A percentile compares a stretch with the other conserved stretches of the same genome.
Conservation (phyloP, 208 protist genomes). For the Wallacemonas rigidus region DNA sequence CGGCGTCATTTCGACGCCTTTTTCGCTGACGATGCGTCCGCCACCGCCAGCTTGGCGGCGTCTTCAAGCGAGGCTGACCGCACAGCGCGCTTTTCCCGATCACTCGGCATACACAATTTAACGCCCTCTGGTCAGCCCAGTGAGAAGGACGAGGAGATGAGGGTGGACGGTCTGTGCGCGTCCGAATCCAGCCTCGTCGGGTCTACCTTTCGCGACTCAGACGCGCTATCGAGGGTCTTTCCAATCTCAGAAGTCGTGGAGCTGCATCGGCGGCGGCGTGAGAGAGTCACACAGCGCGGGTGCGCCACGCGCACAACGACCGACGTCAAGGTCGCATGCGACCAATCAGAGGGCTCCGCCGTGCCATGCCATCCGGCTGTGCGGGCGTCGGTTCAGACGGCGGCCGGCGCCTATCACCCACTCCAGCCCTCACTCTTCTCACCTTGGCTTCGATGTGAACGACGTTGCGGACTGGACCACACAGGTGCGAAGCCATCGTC, state of each 20-base stretch:
- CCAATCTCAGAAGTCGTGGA: not conserved
- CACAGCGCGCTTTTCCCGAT: no score
- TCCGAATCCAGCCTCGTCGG: not conserved
- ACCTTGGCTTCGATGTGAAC: not conserved
- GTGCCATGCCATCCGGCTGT: not conserved
- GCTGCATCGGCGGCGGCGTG: not conserved
- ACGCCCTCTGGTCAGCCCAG: no score
- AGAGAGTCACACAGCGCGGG: not conserved
- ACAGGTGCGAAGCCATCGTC: no score
- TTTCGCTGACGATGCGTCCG: not conserved
- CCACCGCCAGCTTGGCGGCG: no score
- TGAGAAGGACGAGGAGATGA: not conserved
- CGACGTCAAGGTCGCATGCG: no score
- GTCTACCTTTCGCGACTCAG: no score
- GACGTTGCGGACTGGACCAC: no score
- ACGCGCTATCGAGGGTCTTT: not conserved
- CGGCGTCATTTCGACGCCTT: conserved; percentile 1
- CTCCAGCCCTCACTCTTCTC: conserved; percentile 24
- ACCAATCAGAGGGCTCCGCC: no score
- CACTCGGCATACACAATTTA: no score
- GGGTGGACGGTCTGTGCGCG: not conserved
- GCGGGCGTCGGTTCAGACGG: conserved; percentile 9
- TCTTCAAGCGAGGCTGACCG: no score
- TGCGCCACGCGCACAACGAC: no score
- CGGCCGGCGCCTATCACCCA: conserved; percentile 17